Conservation (phyloP, 1,139 yeast species). For the Saccharomyces uvarum region DNA sequence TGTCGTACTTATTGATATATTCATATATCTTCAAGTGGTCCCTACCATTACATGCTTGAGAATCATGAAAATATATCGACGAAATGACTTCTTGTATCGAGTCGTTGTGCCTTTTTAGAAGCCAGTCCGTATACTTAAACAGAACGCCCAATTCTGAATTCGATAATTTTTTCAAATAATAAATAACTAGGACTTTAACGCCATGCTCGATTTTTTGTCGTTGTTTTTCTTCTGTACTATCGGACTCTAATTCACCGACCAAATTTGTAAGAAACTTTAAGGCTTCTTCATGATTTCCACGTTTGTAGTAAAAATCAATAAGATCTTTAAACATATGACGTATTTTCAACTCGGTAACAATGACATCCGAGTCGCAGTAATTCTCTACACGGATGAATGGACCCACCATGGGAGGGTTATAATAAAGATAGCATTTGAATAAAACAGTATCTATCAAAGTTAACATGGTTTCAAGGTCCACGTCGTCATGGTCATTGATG, state of each 20-base stretch:
- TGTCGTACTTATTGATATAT: slow-evolving; percentile 32
- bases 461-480: slow-evolving; percentile 36
- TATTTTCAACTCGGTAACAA: slow-evolving; percentile 47
- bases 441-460: slow-evolving; percentile 68
- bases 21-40: slow-evolving; percentile 49
- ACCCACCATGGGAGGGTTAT: slow-evolving; percentile 67
- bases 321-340: slow-evolving; percentile 56
- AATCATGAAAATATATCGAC: slow-evolving; percentile 59
- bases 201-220: slow-evolving; percentile 26
- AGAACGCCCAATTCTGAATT: slow-evolving; percentile 47
- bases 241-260: slow-evolving; percentile 23
- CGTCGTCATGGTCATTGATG: slow-evolving; percentile 28
- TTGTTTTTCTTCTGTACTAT: slow-evolving; percentile 8
- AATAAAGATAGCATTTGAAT: slow-evolving; percentile 62
- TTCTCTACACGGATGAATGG: slow-evolving; percentile 75
- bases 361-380: slow-evolving; percentile 60
- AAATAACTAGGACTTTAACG: slow-evolving; percentile 32
- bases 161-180: slow-evolving; percentile 57
- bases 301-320: slow-evolving; percentile 68
- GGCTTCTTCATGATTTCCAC: slow-evolving; percentile 60
- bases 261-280: slow-evolving; percentile 43
- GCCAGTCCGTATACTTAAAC: slow-evolving; percentile 52
- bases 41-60: slow-evolving; percentile 54
- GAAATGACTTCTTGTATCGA: slow-evolving; percentile 35
- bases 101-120: slow-evolving; percentile 36